Conservation (phyloP, 208 protist genomes). For the Leishmania martiniquensis region DNA sequence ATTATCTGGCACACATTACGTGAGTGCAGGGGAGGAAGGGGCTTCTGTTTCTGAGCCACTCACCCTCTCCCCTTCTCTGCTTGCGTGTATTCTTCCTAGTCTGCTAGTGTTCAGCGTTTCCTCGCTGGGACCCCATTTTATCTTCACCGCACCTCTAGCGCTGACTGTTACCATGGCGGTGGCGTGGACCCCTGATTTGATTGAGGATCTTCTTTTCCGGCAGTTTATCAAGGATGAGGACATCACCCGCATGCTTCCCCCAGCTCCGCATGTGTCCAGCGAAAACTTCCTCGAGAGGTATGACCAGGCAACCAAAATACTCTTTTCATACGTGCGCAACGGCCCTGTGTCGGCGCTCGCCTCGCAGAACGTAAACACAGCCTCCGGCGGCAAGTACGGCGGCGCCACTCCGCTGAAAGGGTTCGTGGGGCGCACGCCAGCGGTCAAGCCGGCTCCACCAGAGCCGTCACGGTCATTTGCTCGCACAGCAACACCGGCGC, state of each 20-base stretch:
- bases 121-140: neutral
- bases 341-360: constrained; percentile 75
- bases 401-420: constrained; percentile 24
- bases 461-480: constrained; percentile 26
- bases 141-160: neutral
- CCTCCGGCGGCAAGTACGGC: constrained; percentile 35
- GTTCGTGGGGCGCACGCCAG: constrained; percentile 30
- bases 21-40: neutral
- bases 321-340: constrained; percentile 87
- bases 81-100: neutral
- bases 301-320: constrained; percentile 77
- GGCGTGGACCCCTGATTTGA: constrained; percentile 71
- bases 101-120: neutral
- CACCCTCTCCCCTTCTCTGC: neutral
- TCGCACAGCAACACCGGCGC: constrained; percentile 40
- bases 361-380: constrained; percentile 80
- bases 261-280: constrained; percentile 49
- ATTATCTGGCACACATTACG: neutral
- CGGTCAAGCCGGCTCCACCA: constrained; percentile 28
- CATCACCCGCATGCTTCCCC: constrained; percentile 63
- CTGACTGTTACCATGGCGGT: constrained; percentile 24
- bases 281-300: constrained; percentile 74
- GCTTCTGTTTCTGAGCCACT: neutral
- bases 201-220: constrained; percentile 89
- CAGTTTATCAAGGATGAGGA: constrained; percentile 92